These are phyloP conservation scores for Penicillium sp. DNA, from an alignment of 2,329 filamentous ascomycete species.

Conservation along the genomic window DNA sequence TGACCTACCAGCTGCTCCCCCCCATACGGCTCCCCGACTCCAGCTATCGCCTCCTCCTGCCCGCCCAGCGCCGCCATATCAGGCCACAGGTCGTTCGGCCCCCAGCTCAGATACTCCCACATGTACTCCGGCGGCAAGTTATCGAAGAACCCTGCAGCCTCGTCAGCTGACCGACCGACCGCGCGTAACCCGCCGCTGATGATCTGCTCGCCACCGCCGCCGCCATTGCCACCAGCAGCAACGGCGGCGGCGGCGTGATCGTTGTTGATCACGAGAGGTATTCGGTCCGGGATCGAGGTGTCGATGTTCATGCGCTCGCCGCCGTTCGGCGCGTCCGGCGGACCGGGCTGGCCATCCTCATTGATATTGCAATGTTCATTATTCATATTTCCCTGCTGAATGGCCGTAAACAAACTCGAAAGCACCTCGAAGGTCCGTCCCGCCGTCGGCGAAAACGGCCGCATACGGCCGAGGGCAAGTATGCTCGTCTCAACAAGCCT, in stretches of 20 bases:
- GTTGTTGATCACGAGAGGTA: neutral
- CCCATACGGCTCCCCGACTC: no score
- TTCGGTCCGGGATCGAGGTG: neutral
- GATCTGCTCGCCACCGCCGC: neutral
- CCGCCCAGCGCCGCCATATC: neutral
- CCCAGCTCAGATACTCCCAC: constrained; percentile 6
- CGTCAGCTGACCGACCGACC: neutral
- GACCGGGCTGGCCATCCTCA: no score
- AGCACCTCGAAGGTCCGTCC: neutral
- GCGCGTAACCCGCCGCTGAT: neutral
- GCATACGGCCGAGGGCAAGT: neutral
- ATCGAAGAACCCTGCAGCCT: neutral
- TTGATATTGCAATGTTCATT: no score
- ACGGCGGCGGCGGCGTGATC: neutral
- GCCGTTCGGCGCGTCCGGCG: neutral
- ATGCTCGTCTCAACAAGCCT: neutral
- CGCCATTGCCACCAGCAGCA: neutral
- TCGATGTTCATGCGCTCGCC: neutral
- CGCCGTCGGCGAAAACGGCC: neutral
- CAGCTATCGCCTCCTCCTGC: neutral
- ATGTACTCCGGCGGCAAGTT: neutral
- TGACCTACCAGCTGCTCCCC: no score
- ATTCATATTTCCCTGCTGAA: no score
- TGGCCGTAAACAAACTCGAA: neutral
- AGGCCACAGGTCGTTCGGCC: neutral